Evolutionary conservation across 1,284 basidiomycete genomes (phyloP).

Genomic region (Trichosporon coremiiforme): DNA sequence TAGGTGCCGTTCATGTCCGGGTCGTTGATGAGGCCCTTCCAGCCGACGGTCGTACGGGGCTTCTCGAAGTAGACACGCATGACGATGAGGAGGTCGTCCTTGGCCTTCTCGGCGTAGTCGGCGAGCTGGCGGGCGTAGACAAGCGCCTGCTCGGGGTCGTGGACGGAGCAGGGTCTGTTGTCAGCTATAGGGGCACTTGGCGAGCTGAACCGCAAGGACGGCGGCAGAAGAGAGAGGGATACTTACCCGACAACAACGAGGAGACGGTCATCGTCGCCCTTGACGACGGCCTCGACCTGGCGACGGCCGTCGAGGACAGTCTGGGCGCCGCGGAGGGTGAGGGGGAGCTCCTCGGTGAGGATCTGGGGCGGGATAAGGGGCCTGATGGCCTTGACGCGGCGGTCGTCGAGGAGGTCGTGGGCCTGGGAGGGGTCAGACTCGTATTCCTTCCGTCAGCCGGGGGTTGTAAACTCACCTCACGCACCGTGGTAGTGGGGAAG

Average conservation of each 20-base stretch:
- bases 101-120: constrained; percentile 75
- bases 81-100: constrained; percentile 87
- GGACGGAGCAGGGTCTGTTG: constrained; percentile 83
- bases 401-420: constrained; percentile 78
- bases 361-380: constrained; percentile 91
- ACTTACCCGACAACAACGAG: constrained; percentile 82
- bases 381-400: constrained; percentile 77
- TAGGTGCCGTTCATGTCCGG: constrained; percentile 89
- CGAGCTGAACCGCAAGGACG: not conserved
- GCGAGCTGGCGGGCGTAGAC: constrained; percentile 80
- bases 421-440: constrained; percentile 56
- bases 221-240: no score
- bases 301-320: constrained; percentile 80
- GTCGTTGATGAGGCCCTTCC: constrained; percentile 67
- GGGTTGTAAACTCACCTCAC: constrained; percentile 36
- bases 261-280: constrained; percentile 83
- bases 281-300: constrained; percentile 74
- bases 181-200: constrained; percentile 14
- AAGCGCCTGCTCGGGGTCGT: constrained; percentile 79
- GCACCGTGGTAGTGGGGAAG: constrained; percentile 30
- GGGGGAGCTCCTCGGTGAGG: constrained; percentile 73
- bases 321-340: constrained; percentile 54
- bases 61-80: constrained; percentile 99
- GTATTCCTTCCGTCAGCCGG: not conserved
- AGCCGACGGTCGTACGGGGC: constrained; percentile 80